Percentiles rank a stretch among this genome's conserved stretches.
These are phyloP conservation scores for Candida glaebosa DNA, from an alignment of 805 yeast genomes.

Conservation along the genomic window DNA sequence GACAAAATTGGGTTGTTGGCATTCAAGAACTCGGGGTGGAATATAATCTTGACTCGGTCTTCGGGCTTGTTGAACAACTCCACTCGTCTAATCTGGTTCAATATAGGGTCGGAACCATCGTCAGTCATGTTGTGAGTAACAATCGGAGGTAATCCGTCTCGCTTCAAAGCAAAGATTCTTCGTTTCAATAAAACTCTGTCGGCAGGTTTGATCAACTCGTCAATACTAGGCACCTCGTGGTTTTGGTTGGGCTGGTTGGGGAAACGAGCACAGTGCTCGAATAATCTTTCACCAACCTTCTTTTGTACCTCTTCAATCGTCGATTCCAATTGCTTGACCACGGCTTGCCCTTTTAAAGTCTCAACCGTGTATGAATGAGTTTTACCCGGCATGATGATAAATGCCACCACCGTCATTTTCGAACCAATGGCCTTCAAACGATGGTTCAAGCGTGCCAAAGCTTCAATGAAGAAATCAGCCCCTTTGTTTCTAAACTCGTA, in stretches of 20 bases:
- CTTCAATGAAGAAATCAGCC: conserved; percentile 90
- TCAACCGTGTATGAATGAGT: conserved; percentile 94
- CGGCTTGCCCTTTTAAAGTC: conserved; percentile 95
- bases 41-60: conserved; percentile 90
- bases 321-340: conserved; percentile 82
- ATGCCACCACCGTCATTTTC: conserved; percentile 91
- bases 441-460: conserved; percentile 89
- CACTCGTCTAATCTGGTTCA: conserved; percentile 88
- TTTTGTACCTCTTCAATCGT: conserved; percentile 86
- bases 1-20: conserved; percentile 92
- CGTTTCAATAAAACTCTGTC: conserved; percentile 88
- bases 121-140: conserved; percentile 97
- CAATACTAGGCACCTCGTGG: conserved; percentile 68
- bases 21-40: conserved; percentile 96
- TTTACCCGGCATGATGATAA: conserved; percentile 96
- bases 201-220: conserved; percentile 78
- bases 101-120: conserved; percentile 85
- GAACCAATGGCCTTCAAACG: conserved; percentile 77
- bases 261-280: conserved; percentile 82
- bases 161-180: conserved; percentile 87
- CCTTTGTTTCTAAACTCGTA: conserved; percentile 97
- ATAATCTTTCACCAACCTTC: conserved; percentile 79
- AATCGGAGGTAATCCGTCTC: conserved; percentile 88
- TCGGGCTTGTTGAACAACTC: conserved; percentile 84
- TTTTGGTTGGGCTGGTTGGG: conserved; percentile 48